These are phyloP conservation scores for Aspergillus sparsus DNA, from an alignment of 495 filamentous ascomycete genomes.

Conservation along the genomic window DNA sequence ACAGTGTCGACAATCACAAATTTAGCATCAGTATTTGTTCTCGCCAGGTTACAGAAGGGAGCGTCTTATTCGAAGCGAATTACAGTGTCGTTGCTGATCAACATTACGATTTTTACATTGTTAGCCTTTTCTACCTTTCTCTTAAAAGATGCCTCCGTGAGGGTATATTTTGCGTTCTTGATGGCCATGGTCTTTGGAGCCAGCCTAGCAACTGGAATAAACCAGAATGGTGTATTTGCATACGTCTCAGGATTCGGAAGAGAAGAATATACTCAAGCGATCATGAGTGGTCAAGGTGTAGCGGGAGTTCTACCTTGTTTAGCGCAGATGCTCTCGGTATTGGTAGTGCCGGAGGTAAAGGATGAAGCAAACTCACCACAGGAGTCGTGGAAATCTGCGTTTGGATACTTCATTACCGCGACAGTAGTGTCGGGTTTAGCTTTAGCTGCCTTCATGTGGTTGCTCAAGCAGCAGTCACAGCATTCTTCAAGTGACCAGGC, in stretches of 20 bases:
- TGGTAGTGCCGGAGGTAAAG: constrained; percentile 57
- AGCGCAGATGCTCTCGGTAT: constrained; percentile 77
- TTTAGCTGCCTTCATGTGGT: constrained; percentile 61
- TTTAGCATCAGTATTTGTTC: constrained; percentile 66
- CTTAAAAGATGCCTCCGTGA: constrained; percentile 59
- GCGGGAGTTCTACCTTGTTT: constrained; percentile 90
- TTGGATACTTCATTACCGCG: constrained; percentile 89
- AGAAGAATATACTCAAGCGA: constrained; percentile 87
- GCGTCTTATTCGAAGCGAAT: constrained; percentile 87
- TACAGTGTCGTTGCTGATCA: constrained; percentile 69
- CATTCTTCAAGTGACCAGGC: constrained; percentile 5
- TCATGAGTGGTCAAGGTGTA: constrained; percentile 93
- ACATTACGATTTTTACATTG: constrained; percentile 68
- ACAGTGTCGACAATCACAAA: constrained; percentile 85
- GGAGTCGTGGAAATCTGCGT: constrained; percentile 67
- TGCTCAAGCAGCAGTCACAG: constrained; percentile 49
- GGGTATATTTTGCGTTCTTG: constrained; percentile 74
- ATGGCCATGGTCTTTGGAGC: constrained; percentile 79
- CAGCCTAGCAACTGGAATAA: constrained; percentile 77
- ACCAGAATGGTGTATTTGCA: constrained; percentile 93
- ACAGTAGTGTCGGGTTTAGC: constrained; percentile 61
- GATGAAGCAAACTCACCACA: constrained; percentile 19
- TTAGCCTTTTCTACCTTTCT: constrained; percentile 76
- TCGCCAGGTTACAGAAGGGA: constrained; percentile 74
- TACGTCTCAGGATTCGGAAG: constrained; percentile 83